Base-by-base conservation (phyloP, 345 rosid genomes). In the Jatropha curcas region DNA sequence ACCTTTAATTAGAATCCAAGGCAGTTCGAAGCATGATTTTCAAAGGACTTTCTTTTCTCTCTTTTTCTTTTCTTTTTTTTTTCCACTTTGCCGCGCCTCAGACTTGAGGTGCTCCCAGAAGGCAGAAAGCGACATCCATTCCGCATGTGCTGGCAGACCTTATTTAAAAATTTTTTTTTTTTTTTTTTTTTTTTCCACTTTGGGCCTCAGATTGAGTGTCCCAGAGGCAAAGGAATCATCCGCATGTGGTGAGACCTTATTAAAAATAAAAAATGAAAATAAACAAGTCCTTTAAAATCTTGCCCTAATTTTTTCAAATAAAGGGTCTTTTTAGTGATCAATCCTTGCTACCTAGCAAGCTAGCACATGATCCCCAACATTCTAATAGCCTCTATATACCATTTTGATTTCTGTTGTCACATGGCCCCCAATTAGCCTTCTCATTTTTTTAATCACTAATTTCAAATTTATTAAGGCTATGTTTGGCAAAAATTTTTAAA, bases 361-460 rank as follows among this genome's bases (percentile, higher is more conserved):
- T 33, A 59, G 80, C 86, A 85, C 86, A 83, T 85, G 88, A 70
- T 51, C 68, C 72, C 74, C 77, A 76, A 70, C 80, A 80, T 79
- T 77, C 76, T 68, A 37, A 24, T 53, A 73, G 31, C 68, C 64
- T 60, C 64, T 55, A 6, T 56, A 1, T 41, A 4, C 65, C 37
- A 25, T 30, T 72, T 61, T 60, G 1, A 48, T 48, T 5, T 48
- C n/a, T 33, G 74, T 71, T 67, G 63, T 84, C 82, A 78, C 82
- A 76, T 81, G 86, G 82, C 71, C 75, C 57, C 77, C 62, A 28
- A 41, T 41, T 41, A 41, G 30, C 62, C 39, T 68, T 50, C 35
- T 19, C 27, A 17, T 65, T 71, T 71, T 72, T 71, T 74, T 72
- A 27, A 33, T 45, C 35, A 53, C 65, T 57, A 22, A 60, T 59